Conservation (phyloP, 306 rosid species). For the Vigna trinervia region DNA sequence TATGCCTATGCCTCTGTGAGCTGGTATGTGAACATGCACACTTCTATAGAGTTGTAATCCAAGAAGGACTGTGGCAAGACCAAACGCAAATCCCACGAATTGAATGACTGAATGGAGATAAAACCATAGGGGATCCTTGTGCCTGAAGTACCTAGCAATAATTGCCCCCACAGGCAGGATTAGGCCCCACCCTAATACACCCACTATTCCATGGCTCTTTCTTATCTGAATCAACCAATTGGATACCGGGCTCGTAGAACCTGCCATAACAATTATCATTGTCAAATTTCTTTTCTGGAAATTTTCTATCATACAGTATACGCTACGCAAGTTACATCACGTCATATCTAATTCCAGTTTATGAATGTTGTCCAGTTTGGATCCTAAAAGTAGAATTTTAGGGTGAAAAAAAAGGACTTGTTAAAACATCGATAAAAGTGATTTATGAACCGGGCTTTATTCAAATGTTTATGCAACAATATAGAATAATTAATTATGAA, state of each 20-base stretch:
- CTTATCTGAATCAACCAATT: slow-evolving; percentile 63
- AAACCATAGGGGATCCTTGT: slow-evolving; percentile 93
- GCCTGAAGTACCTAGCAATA: slow-evolving; percentile 89
- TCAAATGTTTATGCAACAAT: not conserved
- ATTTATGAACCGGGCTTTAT: not conserved
- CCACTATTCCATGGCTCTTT: slow-evolving; percentile 89
- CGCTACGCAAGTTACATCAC: slow-evolving; percentile 15
- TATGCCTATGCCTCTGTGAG: slow-evolving; percentile 93
- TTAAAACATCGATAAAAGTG: not conserved
- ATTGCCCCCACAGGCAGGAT: slow-evolving; percentile 91
- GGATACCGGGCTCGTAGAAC: slow-evolving; percentile 53
- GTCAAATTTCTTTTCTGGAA: slow-evolving; percentile 21
- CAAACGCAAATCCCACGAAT: slow-evolving; percentile 80
- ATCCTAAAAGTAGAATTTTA: not conserved
- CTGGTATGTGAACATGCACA: slow-evolving; percentile 69
- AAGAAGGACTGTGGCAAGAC: slow-evolving; percentile 78
- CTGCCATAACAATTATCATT: slow-evolving; percentile 45
- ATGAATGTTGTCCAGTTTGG: not conserved
- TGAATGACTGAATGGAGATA: slow-evolving; percentile 88
- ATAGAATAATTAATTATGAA: slow-evolving; percentile 14
- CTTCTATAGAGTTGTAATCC: slow-evolving; percentile 77
- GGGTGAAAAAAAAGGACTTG: not conserved
- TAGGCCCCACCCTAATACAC: slow-evolving; percentile 90
- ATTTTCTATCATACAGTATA: not conserved
- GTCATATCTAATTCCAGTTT: slow-evolving; percentile 2